Base-by-base conservation (phyloP, 208 protist genomes). In the Leishmania tropica region DNA sequence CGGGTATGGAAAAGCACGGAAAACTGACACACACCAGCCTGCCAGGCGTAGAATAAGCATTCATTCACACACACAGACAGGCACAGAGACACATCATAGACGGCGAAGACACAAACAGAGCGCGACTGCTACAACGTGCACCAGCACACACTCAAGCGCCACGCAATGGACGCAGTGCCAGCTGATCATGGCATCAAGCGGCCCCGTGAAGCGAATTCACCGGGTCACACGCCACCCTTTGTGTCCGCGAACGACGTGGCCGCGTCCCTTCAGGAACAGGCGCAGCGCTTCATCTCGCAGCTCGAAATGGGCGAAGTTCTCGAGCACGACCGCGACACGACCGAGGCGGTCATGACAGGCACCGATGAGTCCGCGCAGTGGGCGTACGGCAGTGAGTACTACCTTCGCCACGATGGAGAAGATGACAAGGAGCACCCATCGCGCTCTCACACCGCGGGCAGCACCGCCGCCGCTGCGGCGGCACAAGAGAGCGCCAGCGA, bases 351-450 rank as follows among this genome's bases (percentile, higher is more conserved):
- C 62, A 86, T 88, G 83, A 95, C 87, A 0, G 89, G 92, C 28
- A 79, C 78, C 15, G 89, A 93, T 42, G 88, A 91, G n/a, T 81
- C 84, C 4, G 90, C 85, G 37, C 80, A 87, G 71, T 85, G 86
- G 79, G 92, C 90, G 24, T 96, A 94, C 85, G 91, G 93, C 31
- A 85, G 89, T 24, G 83, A 83, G 31, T 96, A 94, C 86, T 96
- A 93, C 67, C 83, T 94, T 24, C 80, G 84, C 24, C 79, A 89
- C n/a, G 58, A 87, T 54, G 81, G 81, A 60, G 47, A 85, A 45
- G 87, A 89, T n/a, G 71, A 83, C 58, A 56, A 68, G 42, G 60
- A n/a, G 28, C 76, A 21, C 62, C 3, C 28, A 40, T 68, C 62
- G 62, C 15, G 31, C 62, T 68, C 62, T 28, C 62, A 51, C 60